Evolutionary conservation across 345 rosid species (phyloP).

Genomic region (Eucalyptus tenuipes): DNA sequence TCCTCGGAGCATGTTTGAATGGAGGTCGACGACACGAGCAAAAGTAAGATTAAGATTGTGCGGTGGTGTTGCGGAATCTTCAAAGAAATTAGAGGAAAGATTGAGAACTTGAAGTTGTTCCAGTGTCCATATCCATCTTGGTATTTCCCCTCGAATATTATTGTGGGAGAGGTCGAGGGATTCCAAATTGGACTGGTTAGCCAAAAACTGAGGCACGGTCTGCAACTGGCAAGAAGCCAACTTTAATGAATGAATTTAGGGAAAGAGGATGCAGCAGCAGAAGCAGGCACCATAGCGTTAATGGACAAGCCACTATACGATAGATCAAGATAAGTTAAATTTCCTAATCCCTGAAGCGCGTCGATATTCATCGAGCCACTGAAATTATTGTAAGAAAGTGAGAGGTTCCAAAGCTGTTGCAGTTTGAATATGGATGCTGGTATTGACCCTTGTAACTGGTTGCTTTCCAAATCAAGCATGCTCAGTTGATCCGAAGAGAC

Average conservation of each 20-base stretch:
- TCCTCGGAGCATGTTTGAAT: not conserved
- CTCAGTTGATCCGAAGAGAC: not conserved
- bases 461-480: constrained; percentile 18
- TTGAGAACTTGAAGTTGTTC: not conserved
- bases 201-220: constrained; percentile 13
- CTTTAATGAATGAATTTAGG: not conserved
- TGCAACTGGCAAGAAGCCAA: constrained; percentile 32
- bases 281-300: not conserved
- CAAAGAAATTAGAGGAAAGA: constrained; percentile 8
- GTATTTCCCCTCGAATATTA: constrained; percentile 18
- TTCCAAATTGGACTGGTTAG: not conserved
- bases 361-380: constrained; percentile 13
- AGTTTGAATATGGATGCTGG: constrained; percentile 8
- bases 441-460: constrained; percentile 15
- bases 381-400: constrained; percentile 28
- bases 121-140: constrained; percentile 24
- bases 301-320: constrained; percentile 23
- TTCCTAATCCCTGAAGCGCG: not conserved
- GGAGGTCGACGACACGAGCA: not conserved
- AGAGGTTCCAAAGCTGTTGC: not conserved
- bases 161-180: constrained; percentile 37
- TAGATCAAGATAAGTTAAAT: constrained; percentile 14
- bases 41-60: not conserved
- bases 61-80: not conserved
- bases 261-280: not conserved